Conservation (phyloP, 148 eudicot species). For the Cornus kousa region DNA sequence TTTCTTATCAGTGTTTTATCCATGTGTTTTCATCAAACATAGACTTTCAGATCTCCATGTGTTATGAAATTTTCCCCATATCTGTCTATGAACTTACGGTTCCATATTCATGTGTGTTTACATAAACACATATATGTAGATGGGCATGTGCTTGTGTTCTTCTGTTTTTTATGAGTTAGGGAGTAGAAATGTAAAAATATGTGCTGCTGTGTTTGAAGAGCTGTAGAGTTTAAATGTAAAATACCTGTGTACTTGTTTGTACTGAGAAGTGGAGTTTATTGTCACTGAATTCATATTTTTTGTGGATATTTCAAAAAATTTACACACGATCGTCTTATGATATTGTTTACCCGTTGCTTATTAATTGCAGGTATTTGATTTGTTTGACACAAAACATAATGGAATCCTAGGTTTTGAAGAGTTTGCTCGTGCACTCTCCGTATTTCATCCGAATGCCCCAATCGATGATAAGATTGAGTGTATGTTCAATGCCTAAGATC, state of each 20-base stretch:
- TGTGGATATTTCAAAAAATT: neutral
- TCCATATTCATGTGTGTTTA: neutral
- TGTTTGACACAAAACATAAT: conserved; percentile 95
- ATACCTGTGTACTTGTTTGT: neutral
- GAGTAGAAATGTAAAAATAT: neutral
- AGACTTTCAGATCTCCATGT: neutral
- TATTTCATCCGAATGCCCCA: conserved; percentile 92
- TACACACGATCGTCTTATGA: conserved; percentile 1
- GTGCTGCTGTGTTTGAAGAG: neutral
- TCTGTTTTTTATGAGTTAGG: neutral
- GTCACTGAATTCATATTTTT: neutral
- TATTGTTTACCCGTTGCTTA: neutral
- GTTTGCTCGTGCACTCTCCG: conserved; percentile 95
- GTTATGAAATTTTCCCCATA: neutral
- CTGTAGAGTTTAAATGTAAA: neutral
- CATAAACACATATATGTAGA: neutral
- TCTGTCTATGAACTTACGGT: no score
- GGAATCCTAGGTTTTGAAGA: conserved; percentile 91
- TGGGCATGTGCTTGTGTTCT: neutral
- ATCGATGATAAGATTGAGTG: conserved; percentile 90
- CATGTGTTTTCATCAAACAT: neutral
- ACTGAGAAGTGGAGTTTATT: neutral
- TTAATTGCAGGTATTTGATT: conserved; percentile 75
- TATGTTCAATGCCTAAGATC: conserved; percentile 30
- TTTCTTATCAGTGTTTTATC: neutral